Conservation (phyloP, 192 early-diverging fungal species). For the Podila verticillata region DNA sequence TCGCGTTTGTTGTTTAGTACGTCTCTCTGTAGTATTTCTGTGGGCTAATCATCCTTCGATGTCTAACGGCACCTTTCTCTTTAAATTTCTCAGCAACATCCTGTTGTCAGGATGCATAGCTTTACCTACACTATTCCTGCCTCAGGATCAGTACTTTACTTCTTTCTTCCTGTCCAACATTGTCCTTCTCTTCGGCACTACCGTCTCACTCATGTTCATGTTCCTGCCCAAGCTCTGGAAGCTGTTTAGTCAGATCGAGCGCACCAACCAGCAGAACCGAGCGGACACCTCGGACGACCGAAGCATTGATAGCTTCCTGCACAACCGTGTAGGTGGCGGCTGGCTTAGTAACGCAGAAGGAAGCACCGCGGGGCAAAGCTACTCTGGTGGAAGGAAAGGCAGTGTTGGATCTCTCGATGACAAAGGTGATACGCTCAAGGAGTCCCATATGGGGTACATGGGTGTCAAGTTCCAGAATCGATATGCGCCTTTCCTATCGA, state of each 20-base stretch:
- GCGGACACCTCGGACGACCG: constrained; percentile 10
- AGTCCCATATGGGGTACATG: constrained; percentile 58
- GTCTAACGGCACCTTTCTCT: background rate
- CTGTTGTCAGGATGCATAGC: constrained; percentile 43
- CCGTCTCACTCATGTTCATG: constrained; percentile 58
- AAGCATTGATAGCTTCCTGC: constrained; percentile 17
- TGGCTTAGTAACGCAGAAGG: background rate
- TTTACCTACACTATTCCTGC: constrained; percentile 45
- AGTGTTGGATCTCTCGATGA: constrained; percentile 19
- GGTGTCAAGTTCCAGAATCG: constrained; percentile 54
- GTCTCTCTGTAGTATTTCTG: constrained; percentile 12
- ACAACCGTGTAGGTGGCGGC: constrained; percentile 6
- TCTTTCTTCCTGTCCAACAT: constrained; percentile 58
- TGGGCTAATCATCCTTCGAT: no score
- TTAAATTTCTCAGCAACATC: constrained; percentile 24
- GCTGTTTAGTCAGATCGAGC: constrained; percentile 40
- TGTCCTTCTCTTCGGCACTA: constrained; percentile 56
- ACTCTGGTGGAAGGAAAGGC: constrained; percentile 18
- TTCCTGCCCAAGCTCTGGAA: constrained; percentile 58
- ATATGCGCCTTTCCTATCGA: constrained; percentile 55
- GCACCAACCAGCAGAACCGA: background rate
- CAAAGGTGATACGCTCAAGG: constrained; percentile 24
- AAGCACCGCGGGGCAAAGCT: background rate
- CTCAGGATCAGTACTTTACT: constrained; percentile 55
- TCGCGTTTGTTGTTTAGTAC: constrained; percentile 62